Percentiles rank a stretch among this genome's conserved stretches.
Conservation (phyloP, 345 rosid genomes). For the Citrus mangshanensis region DNA sequence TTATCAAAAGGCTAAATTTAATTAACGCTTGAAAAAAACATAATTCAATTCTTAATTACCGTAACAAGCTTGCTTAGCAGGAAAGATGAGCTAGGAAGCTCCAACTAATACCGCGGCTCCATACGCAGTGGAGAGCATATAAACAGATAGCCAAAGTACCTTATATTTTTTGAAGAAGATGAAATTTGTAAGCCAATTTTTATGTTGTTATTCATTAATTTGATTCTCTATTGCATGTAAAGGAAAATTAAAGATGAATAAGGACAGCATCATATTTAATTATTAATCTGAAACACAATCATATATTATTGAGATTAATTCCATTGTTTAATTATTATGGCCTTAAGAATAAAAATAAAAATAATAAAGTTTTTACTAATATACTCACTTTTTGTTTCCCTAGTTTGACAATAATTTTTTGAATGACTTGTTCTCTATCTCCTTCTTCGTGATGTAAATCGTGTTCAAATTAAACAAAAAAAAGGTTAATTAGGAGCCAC, state of each 20-base stretch:
- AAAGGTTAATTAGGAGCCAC: too few species aligned
- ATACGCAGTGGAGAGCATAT: constrained; percentile 25
- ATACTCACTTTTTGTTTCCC: constrained; percentile 28
- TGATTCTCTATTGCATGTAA: too few species aligned
- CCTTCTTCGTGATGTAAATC: constrained; percentile 41
- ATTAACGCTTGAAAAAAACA: too few species aligned
- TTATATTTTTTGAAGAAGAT: background rate
- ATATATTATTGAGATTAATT: too few species aligned
- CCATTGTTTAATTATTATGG: too few species aligned
- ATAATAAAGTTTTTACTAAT: background rate
- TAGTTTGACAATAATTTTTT: constrained; percentile 17
- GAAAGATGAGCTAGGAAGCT: constrained; percentile 20
- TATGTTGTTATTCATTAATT: too few species aligned
- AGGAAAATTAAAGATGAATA: too few species aligned
- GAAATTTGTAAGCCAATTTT: background rate
- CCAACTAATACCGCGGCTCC: constrained; percentile 28
- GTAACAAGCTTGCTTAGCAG: constrained; percentile 18
- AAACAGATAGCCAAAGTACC: constrained; percentile 29
- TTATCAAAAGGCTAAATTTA: too few species aligned
- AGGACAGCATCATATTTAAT: too few species aligned
- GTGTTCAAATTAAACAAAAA: background rate
- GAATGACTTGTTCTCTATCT: constrained; percentile 26
- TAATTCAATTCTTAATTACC: background rate
- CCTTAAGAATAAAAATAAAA: too few species aligned
- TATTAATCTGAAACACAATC: too few species aligned